A percentile compares a stretch with the other conserved stretches of the same genome.
Conservation (phyloP, 2,329 filamentous ascomycete genomes). For the Trichophaea hybrida region DNA sequence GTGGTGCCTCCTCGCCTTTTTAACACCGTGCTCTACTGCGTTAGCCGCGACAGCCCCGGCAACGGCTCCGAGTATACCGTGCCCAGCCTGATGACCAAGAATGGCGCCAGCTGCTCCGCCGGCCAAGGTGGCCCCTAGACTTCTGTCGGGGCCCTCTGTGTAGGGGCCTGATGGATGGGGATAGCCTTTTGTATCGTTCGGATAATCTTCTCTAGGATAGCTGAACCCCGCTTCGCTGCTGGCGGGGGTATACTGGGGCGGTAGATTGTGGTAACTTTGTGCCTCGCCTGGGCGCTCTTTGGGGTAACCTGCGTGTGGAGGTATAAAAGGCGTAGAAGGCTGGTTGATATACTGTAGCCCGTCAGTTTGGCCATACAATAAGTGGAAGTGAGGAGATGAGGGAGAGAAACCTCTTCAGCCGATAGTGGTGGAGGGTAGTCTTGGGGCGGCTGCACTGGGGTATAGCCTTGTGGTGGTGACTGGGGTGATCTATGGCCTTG, state of each 20-base stretch:
- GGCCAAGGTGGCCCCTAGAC: slow-evolving; percentile 41
- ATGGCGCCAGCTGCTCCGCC: slow-evolving; percentile 43
- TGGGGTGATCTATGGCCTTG: no score
- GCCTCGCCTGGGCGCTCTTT: no score
- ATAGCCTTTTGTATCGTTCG: not conserved
- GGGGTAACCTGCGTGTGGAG: no score
- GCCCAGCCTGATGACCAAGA: slow-evolving; percentile 40
- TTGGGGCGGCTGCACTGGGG: no score
- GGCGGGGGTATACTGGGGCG: not conserved
- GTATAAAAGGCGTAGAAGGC: no score
- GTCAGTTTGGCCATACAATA: no score
- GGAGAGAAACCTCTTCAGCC: no score
- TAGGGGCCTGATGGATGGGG: not conserved
- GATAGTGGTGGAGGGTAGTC: no score
- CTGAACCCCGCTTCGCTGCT: not conserved
- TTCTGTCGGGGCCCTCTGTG: slow-evolving; percentile 35
- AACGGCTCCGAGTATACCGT: slow-evolving; percentile 38
- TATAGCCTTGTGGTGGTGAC: no score
- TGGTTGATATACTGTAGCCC: no score
- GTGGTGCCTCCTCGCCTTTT: slow-evolving; percentile 5
- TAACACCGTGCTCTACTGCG: slow-evolving; percentile 35
- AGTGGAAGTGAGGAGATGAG: no score
- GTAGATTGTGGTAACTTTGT: not conserved
- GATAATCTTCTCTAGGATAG: not conserved
- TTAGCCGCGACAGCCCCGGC: slow-evolving; percentile 42